These are phyloP conservation scores for Hydrangea macrophylla DNA, from an alignment of 148 eudicot species.

Conservation along the genomic window DNA sequence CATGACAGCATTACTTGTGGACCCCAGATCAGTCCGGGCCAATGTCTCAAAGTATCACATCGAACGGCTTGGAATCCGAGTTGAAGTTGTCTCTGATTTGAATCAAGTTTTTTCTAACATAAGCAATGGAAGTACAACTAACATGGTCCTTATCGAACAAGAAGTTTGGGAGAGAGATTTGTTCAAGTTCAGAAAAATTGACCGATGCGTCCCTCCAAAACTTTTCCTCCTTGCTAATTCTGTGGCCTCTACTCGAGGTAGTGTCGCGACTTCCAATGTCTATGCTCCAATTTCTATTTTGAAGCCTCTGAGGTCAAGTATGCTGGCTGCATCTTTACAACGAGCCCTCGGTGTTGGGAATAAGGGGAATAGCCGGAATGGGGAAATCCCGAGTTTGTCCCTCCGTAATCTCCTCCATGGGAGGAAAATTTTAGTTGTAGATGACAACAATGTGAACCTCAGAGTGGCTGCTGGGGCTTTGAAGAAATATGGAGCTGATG, in stretches of 20 bases:
- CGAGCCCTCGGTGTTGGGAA: constrained; percentile 73
- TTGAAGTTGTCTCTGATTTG: constrained; percentile 55
- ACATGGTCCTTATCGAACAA: constrained; percentile 71
- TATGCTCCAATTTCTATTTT: constrained; percentile 51
- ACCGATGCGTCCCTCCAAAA: constrained; percentile 42
- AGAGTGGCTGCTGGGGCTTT: constrained; percentile 88
- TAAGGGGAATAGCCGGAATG: constrained; percentile 47
- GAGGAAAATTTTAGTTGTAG: constrained; percentile 82
- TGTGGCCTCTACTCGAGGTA: constrained; percentile 25
- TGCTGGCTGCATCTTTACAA: constrained; percentile 83
- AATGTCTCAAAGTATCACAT: constrained; percentile 79
- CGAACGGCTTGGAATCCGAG: constrained; percentile 71
- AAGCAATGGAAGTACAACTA: constrained; percentile 24
- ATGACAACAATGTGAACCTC: constrained; percentile 80
- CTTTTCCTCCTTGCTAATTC: constrained; percentile 58
- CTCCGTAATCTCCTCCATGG: constrained; percentile 66
- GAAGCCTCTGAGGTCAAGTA: constrained; percentile 85
- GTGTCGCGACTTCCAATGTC: constrained; percentile 20
- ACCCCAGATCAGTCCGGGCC: constrained; percentile 64
- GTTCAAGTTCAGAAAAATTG: constrained; percentile 30
- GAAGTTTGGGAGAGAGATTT: constrained; percentile 73
- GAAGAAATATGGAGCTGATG: constrained; percentile 93
- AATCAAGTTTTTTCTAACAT: constrained; percentile 33
- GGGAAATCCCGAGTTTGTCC: constrained; percentile 41
- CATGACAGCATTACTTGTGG: constrained; percentile 75